Base-by-base conservation (phyloP, 345 rosid genomes). In the Firmiana major region DNA sequence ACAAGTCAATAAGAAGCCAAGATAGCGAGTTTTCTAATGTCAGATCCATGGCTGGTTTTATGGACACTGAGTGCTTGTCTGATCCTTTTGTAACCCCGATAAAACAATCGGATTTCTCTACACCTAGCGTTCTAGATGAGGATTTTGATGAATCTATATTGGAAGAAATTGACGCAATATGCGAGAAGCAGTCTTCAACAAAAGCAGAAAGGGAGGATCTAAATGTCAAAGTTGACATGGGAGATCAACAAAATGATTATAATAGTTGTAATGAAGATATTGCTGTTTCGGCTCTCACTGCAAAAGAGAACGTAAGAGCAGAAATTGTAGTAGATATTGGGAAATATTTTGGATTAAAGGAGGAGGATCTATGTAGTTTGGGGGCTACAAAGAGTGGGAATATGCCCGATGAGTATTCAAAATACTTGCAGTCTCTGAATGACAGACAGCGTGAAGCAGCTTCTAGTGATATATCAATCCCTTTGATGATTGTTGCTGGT, bases 401-500 rank as follows among this genome's bases (percentile, higher is more conserved):
- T 80, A 87, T 89, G 90, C 90, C 98, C 6, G 89, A 80, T 53
- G 93, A 84, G 65, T 89, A 88, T 82, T 84, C 83, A 1, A 88
- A 85, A 76, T 95, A 89, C 85, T 81, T 90, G 84, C 86, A 79
- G 48, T 83, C 90, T 57, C 88, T 95, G 79, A 95, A 90, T 84
- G 97, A 91, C 65, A 87, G 86, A 86, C 97, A 95, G 80, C 86
- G 82, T n/a, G 93, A 90, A 73, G 99, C 99, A 6, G 99, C 98
- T 26, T 89, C 88, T 78, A 83, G 88, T 83, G 82, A 90, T 75
- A 87, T 90, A 64, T 85, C 94, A 42, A 83, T 82, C 21, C 98
- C 99, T 84, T 88, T 89, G 65, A 90, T 95, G 98, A 93, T 95
- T 81, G 88, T 84, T 59, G 99, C 99, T 79, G 99, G 99, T 84